These are phyloP conservation scores for Aureobasidium musti DNA, from an alignment of 2,329 filamentous ascomycete genomes.

Conservation along the genomic window DNA sequence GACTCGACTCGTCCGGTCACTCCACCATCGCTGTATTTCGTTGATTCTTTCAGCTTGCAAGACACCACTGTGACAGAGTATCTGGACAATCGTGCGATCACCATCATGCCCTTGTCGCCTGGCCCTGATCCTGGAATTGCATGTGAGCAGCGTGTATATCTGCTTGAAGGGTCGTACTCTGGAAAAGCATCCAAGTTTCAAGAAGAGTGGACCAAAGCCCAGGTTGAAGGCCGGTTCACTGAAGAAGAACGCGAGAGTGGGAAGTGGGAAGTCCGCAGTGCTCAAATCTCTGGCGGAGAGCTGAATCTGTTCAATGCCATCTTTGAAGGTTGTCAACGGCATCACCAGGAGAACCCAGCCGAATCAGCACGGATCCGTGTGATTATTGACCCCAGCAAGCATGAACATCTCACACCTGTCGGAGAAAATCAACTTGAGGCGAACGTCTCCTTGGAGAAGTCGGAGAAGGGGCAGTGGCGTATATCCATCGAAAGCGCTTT, in stretches of 20 bases:
- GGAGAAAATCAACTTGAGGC: conserved; percentile 66
- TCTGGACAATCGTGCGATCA: conserved; percentile 29
- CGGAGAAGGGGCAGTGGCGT: conserved; percentile 57
- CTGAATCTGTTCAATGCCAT: conserved; percentile 64
- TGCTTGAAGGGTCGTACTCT: conserved; percentile 74
- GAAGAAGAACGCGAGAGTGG: conserved; percentile 80
- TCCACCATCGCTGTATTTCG: conserved; percentile 72
- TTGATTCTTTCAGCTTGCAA: conserved; percentile 30
- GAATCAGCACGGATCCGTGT: conserved; percentile 70
- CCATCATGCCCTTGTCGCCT: conserved; percentile 18
- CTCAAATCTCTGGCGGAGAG: conserved; percentile 60
- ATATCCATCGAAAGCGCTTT: conserved; percentile 65
- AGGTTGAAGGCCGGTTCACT: conserved; percentile 79
- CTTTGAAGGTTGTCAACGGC: conserved; percentile 68
- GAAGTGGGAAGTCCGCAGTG: conserved; percentile 76
- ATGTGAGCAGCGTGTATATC: conserved; percentile 50
- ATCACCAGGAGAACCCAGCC: conserved; percentile 63
- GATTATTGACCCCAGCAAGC: conserved; percentile 62
- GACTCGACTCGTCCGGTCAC: conserved; percentile 47
- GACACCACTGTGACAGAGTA: conserved; percentile 29
- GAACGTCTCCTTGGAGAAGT: conserved; percentile 62
- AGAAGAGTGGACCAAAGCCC: conserved; percentile 84
- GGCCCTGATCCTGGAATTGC: conserved; percentile 17
- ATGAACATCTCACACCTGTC: conserved; percentile 41
- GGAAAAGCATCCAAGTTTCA: conserved; percentile 73